Evolutionary conservation across 225 moss, liverwort and hornwort species (phyloP), one percentile per base, ranked within the genome.

Genomic region (Takakia lepidozioides): DNA sequence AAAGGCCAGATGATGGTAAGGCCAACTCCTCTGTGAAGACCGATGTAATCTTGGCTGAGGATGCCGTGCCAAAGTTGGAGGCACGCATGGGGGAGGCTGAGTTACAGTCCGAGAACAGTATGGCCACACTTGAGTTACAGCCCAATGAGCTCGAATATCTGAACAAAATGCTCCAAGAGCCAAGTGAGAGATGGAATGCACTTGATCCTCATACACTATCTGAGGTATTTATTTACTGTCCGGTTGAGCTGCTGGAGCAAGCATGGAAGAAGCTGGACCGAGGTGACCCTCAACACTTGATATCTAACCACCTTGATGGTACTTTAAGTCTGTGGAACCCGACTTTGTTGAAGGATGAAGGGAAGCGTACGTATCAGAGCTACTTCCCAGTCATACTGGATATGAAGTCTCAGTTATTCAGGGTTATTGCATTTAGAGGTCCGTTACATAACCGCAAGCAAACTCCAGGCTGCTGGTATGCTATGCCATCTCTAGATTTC

Each of bases 401-500:
- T 26, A 3, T 8, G 5, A 66, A 49, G 15, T 59, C 56, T 3
- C 1, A 20, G 5, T 23, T 48, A 5, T 70, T 66, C 48, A 58
- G 71, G 19, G 59, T 53, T 15, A 51, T 76, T 3, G 62, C 59
- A 8, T 76, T 62, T 3, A 32, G 53, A 23, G 56, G 59, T 8
- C 63, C 63, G 1, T 29, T 0, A 3, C 70, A 76, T 18, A 56
- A 71, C 52, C 17, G 34, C 0, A 70, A 63, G 14, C 66, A 67
- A 29, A 56, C 0, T n/a, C 66, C 32, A 22, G 66, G 70, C 19
- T 66, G 56, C 52, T 76, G 75, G 75, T 71, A 43, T 3, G 71
- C 49, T 27, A 76, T 76, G 70, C 66, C 63, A 46, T 66, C 58
- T 10, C 52, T 76, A 29, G 55, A 43, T 24, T 71, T 76, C 2